Evolutionary conservation across 2,329 filamentous ascomycete species (phyloP), one percentile per base, ranked within the genome.

Genomic region (Coleophoma crateriformis): DNA sequence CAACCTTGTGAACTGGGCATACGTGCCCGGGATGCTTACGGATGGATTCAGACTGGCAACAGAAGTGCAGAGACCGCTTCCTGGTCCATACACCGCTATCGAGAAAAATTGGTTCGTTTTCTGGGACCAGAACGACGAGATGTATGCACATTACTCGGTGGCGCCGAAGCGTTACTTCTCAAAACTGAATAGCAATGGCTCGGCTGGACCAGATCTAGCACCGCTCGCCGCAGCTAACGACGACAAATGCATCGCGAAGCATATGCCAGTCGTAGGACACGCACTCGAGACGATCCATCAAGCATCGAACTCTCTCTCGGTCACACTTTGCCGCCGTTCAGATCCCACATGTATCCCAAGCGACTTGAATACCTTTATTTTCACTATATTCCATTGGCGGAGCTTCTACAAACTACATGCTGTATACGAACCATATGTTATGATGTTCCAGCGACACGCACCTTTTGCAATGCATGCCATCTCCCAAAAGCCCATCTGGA

Each of bases 91-190:
- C 56, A 58, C 60, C 2, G 33, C 56, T 0, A 57, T 82, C 27
- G 79, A 84, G 64, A 83, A 83, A 71, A 84, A 84, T 57, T 84
- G 72, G 69, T 84, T 83, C 55, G 51, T 78, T 2, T 84, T 83
- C 64, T 84, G 79, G 79, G 78, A 81, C 53, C 50, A 52, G 0
- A 50, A 66, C 0, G 71, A 70, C 4, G 59, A 68, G 17, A 63
- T 71, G 45, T 79, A 79, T 58, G 67, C 70, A 1, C 79, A 83
- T 59, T 73, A 81, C 59, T 77, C 81, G 53, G 59, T 81, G 2
- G 55, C 60, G 0, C 79, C 79, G 0, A 65, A 65, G n/a, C 74
- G 80, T 0, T 66, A 65, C 0, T 82, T 81, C 55, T 71, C 78
- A 1, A 64, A 66, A 35, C 59, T 81, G 8, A 56, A 59, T 3